A percentile compares a stretch with the other conserved stretches of the same genome.
phyloP scores from a whole-genome alignment of 352 stramenopile species.

The Pythium grandisporangium region DNA sequence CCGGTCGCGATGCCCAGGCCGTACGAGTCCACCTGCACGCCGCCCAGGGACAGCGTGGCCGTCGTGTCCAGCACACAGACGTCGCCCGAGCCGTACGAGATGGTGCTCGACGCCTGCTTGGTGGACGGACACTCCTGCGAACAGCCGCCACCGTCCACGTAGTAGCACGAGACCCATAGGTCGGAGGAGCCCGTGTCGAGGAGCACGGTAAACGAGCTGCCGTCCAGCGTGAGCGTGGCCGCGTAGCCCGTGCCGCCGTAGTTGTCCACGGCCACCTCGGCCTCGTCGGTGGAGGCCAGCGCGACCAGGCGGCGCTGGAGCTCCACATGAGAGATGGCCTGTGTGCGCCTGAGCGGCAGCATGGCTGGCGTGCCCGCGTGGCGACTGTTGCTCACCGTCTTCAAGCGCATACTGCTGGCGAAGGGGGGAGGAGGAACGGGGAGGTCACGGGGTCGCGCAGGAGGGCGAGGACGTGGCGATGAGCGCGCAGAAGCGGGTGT shows the following conservation, averaged over 20 bases:
- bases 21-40: constrained; percentile 30
- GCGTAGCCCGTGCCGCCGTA: constrained; percentile 63
- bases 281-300: background rate
- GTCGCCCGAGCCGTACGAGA: constrained; percentile 54
- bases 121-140: constrained; percentile 25
- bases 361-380: too few relatives aligned
- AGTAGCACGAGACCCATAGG: constrained; percentile 66
- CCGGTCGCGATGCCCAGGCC: constrained; percentile 46
- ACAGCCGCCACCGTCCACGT: constrained; percentile 28
- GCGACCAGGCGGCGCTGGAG: too few relatives aligned
- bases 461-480: too few relatives aligned
- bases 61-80: constrained; percentile 46
- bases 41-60: constrained; percentile 33
- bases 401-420: too few relatives aligned
- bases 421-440: too few relatives aligned
- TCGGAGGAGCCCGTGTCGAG: constrained; percentile 76
- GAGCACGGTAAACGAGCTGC: constrained; percentile 31
- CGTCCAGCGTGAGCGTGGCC: constrained; percentile 34
- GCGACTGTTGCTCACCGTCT: too few relatives aligned
- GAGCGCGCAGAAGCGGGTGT: too few relatives aligned
- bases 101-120: constrained; percentile 23
- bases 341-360: too few relatives aligned
- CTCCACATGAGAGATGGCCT: too few relatives aligned
- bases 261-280: constrained; percentile 30
- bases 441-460: too few relatives aligned